Conservation (phyloP, 148 eudicot genomes). For the Fallopia convolvulus region DNA sequence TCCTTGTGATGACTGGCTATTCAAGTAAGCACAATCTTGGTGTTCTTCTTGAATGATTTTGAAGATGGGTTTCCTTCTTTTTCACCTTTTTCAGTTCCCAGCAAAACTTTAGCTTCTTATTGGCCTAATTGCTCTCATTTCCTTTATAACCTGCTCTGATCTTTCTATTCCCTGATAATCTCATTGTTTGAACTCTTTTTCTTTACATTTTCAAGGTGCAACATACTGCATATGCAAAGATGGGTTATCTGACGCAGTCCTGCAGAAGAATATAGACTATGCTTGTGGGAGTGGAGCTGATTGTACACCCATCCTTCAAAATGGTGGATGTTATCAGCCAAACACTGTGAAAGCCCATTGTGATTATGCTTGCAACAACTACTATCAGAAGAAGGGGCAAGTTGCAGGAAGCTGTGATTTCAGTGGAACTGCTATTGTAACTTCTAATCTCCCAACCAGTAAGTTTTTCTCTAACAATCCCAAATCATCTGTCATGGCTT, state of each 20-base stretch:
- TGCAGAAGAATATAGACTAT: slow-evolving; percentile 59
- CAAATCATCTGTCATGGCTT: background rate
- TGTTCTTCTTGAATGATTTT: background rate
- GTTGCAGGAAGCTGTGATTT: slow-evolving; percentile 49
- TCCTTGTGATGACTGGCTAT: background rate
- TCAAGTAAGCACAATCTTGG: slow-evolving; percentile 6
- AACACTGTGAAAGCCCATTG: slow-evolving; percentile 58
- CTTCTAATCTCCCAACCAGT: slow-evolving; percentile 21
- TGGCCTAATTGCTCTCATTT: background rate
- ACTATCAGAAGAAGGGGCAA: slow-evolving; percentile 51
- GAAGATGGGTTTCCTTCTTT: background rate
- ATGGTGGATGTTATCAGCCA: slow-evolving; percentile 53
- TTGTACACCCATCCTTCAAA: slow-evolving; percentile 39
- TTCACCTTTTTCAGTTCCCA: background rate
- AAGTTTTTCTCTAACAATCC: background rate
- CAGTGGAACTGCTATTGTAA: slow-evolving; percentile 37
- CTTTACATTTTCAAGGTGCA: slow-evolving; percentile 28
- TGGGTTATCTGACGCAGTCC: slow-evolving; percentile 27
- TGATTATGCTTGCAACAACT: slow-evolving; percentile 70
- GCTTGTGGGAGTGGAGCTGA: slow-evolving; percentile 78
- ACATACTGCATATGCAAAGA: slow-evolving; percentile 59
- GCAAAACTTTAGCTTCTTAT: background rate
- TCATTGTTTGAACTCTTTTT: background rate
- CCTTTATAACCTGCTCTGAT: background rate
- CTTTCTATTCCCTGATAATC: background rate